These are phyloP conservation scores for Monilinia polystroma DNA, from an alignment of 2,329 filamentous ascomycete species.

Conservation along the genomic window DNA sequence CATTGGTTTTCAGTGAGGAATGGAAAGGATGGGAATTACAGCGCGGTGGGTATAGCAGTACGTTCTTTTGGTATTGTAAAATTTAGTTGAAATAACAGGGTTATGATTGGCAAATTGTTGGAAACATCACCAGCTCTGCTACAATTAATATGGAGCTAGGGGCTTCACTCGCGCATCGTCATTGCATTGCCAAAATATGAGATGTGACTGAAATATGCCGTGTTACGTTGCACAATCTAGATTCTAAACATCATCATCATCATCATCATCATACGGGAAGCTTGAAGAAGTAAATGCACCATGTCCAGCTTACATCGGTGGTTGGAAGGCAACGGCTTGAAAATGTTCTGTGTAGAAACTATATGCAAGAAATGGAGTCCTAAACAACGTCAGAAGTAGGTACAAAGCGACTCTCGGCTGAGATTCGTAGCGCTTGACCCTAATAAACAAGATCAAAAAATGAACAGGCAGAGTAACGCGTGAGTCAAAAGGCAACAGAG, in stretches of 20 bases:
- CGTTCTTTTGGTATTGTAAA: too few species aligned
- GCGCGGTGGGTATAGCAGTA: too few species aligned
- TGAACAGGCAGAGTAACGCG: neutral
- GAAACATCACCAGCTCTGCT: neutral
- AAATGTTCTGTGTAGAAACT: neutral
- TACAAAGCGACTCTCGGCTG: neutral
- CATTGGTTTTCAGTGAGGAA: neutral
- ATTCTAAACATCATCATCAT: neutral
- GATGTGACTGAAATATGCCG: neutral
- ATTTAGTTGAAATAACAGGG: too few species aligned
- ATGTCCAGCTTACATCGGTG: too few species aligned
- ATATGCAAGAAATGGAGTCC: neutral
- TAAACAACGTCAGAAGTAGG: neutral
- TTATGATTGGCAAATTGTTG: neutral
- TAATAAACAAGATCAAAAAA: neutral
- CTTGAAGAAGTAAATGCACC: neutral
- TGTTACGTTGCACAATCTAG: neutral
- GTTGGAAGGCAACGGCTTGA: neutral
- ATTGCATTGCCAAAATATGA: neutral
- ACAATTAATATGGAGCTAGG: neutral
- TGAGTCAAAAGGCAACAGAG: neutral
- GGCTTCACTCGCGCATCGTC: neutral
- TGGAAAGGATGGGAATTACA: neutral
- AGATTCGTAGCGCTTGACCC: neutral
- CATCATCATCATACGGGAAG: neutral